phyloP scores from a whole-genome alignment of 768 basidiomycete genomes.

The Hortiboletus flavorubellus region DNA sequence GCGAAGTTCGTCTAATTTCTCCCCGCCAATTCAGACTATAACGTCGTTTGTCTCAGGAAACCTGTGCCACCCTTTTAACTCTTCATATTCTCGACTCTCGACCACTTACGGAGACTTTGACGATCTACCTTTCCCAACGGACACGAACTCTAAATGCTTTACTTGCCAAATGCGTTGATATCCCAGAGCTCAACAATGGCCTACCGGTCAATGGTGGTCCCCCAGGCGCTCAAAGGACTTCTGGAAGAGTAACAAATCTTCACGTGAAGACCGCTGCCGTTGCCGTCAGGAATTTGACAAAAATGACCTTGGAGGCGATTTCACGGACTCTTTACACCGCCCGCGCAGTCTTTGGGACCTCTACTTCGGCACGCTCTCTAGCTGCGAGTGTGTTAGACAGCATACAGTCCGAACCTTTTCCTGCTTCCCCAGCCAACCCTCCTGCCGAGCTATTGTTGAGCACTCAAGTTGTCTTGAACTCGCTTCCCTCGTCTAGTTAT shows the following conservation, averaged over 20 bases:
- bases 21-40: background rate
- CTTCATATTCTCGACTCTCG: constrained; percentile 88
- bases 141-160: constrained; percentile 51
- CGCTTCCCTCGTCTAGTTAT: constrained; percentile 80
- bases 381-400: constrained; percentile 54
- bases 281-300: constrained; percentile 53
- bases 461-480: constrained; percentile 62
- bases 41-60: constrained; percentile 43
- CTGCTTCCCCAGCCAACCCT: constrained; percentile 28
- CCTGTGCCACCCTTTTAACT: constrained; percentile 74
- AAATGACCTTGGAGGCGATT: constrained; percentile 51
- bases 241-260: constrained; percentile 1
- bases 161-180: constrained; percentile 35
- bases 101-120: constrained; percentile 69
- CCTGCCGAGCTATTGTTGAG: constrained; percentile 58
- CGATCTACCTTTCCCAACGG: constrained; percentile 69
- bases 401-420: constrained; percentile 53
- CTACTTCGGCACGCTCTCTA: constrained; percentile 39
- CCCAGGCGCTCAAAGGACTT: constrained; percentile 14
- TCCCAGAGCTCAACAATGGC: constrained; percentile 30
- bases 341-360: constrained; percentile 53
- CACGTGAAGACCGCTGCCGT: constrained; percentile 38
- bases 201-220: constrained; percentile 36
- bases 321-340: constrained; percentile 56
- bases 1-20: constrained; percentile 41